Conservation (phyloP, 2,329 filamentous ascomycete genomes). For the Pyrenochaeta sp. region DNA sequence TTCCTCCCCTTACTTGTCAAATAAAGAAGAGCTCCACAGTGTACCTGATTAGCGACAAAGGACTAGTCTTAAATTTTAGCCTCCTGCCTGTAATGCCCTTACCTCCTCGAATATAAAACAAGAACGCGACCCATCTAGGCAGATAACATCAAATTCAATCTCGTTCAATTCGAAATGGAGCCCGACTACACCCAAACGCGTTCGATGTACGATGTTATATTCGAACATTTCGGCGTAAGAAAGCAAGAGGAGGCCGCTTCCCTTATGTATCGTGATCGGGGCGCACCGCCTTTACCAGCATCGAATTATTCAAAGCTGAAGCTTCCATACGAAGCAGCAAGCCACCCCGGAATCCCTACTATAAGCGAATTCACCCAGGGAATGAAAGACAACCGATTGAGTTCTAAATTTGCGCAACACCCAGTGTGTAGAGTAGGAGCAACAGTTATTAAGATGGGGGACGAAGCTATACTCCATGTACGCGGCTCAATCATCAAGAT, state of each 20-base stretch:
- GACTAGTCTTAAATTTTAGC: no score
- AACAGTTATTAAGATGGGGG: conserved; percentile 1
- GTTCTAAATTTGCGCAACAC: no score
- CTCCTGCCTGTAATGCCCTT: no score
- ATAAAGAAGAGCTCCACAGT: no score
- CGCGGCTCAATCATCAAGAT: neutral
- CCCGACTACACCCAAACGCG: no score
- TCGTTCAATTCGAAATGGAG: no score
- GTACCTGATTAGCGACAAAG: no score
- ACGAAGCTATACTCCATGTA: neutral
- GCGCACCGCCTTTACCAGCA: neutral
- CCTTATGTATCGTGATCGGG: neutral
- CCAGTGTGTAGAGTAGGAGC: conserved; percentile 2
- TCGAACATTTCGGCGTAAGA: conserved; percentile 2
- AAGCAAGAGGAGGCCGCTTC: neutral
- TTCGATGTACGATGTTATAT: conserved; percentile 2
- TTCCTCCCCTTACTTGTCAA: no score
- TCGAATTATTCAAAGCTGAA: conserved; percentile 2
- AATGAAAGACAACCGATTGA: neutral
- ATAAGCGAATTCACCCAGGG: conserved; percentile 3
- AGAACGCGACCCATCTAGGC: no score
- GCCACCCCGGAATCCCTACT: conserved; percentile 7
- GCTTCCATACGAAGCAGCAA: conserved; percentile 12
- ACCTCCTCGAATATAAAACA: no score
- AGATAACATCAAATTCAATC: no score